Percentiles rank a stretch among this genome's conserved stretches.
Conservation (phyloP, 768 basidiomycete genomes). For the Kondoa subrosea region DNA sequence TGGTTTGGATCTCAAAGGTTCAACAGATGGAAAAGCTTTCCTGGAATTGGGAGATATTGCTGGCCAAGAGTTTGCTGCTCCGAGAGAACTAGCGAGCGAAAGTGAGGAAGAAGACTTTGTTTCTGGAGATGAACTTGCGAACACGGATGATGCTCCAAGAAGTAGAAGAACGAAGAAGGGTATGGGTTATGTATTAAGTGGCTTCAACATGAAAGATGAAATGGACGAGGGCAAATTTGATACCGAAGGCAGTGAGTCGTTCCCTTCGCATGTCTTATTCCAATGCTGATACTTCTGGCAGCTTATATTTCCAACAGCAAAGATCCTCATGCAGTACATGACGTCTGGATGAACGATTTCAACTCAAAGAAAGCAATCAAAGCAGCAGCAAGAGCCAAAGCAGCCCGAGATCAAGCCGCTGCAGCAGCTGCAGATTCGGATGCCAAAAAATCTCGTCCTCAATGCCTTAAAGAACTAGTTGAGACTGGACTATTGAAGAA, state of each 20-base stretch:
- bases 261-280: background rate
- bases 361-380: slow-evolving; percentile 71
- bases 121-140: slow-evolving; percentile 28
- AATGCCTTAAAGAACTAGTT: slow-evolving; percentile 40
- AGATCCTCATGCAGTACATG: slow-evolving; percentile 81
- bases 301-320: slow-evolving; percentile 55
- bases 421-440: slow-evolving; percentile 39
- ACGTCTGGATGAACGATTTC: slow-evolving; percentile 81
- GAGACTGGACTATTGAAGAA: slow-evolving; percentile 43
- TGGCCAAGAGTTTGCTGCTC: slow-evolving; percentile 64
- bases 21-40: slow-evolving; percentile 38
- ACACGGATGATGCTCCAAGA: slow-evolving; percentile 48
- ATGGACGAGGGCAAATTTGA: slow-evolving; percentile 97
- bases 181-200: slow-evolving; percentile 81
- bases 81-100: slow-evolving; percentile 20
- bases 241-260: slow-evolving; percentile 52
- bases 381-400: slow-evolving; percentile 56
- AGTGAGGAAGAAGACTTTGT: slow-evolving; percentile 39
- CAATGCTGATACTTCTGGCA: slow-evolving; percentile 17
- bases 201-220: slow-evolving; percentile 96
- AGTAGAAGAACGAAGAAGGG: slow-evolving; percentile 54
- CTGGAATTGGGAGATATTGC: slow-evolving; percentile 86
- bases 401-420: slow-evolving; percentile 43
- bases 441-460: slow-evolving; percentile 42
- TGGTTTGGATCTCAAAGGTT: slow-evolving; percentile 33